phyloP scores from a whole-genome alignment of 495 filamentous ascomycete species.

The Chaetomium fimeti region DNA sequence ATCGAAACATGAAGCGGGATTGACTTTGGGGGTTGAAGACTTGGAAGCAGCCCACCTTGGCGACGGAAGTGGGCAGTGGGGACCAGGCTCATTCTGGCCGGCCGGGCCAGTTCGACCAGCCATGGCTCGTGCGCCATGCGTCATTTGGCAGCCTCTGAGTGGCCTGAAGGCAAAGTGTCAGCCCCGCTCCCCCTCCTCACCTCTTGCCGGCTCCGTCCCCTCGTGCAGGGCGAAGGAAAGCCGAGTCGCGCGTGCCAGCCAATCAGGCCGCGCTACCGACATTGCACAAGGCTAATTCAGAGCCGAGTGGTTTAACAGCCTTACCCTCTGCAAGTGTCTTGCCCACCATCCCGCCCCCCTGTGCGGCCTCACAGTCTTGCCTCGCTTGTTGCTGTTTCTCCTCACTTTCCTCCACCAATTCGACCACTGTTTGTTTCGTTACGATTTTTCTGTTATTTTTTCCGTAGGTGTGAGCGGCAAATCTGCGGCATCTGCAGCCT shows the following conservation, averaged over 20 bases:
- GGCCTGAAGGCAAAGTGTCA: constrained; percentile 25
- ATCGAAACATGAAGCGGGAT: not conserved
- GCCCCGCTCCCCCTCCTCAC: constrained; percentile 28
- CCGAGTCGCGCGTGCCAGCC: constrained; percentile 23
- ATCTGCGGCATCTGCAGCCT: constrained; percentile 9
- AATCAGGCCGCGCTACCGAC: constrained; percentile 25
- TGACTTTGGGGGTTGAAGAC: not conserved
- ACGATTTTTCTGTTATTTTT: not conserved
- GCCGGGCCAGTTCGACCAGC: constrained; percentile 8
- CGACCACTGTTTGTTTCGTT: not conserved
- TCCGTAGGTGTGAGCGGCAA: not conserved
- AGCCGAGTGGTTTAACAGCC: constrained; percentile 39
- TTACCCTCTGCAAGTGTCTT: constrained; percentile 27
- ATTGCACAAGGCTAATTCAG: constrained; percentile 40
- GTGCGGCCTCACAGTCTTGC: constrained; percentile 32
- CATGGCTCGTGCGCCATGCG: constrained; percentile 26
- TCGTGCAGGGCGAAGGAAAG: constrained; percentile 12
- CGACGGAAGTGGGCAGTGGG: not conserved
- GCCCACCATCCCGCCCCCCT: constrained; percentile 12
- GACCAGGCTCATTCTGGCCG: not conserved
- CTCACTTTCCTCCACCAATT: constrained; percentile 18
- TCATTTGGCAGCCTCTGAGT: constrained; percentile 26
- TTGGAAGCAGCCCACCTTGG: not conserved
- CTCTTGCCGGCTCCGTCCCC: constrained; percentile 16
- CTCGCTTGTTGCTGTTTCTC: constrained; percentile 12